Evolutionary conservation across 1,139 yeast species (phyloP), one percentile per base, ranked within the genome.

Genomic region (Hemisphaericaspora subhashii): DNA sequence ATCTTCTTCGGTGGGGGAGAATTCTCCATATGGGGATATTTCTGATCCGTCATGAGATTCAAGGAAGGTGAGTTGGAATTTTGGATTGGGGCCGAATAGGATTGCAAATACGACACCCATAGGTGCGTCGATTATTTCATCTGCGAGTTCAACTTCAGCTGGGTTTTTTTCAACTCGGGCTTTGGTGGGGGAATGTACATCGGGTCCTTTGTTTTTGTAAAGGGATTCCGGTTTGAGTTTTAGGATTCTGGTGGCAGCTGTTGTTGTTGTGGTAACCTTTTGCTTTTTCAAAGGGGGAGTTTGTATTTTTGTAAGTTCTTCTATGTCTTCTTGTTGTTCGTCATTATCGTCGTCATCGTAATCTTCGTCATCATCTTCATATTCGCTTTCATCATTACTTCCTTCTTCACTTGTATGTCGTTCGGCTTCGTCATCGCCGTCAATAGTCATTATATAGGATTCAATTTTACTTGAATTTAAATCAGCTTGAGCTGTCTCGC

Each of bases 31-130:
- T 3, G 58, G 66, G 0, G 76, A 56, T 23, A 78, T 60, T 30
- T 76, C 74, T 3, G 71, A 64, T 0, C 79, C 80, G 39, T 72
- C 79, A 45, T 72, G 79, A 31, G 61, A 48, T 43, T 63, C 68
- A 39, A 77, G 57, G 44, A 74, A 60, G 15, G 54, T 53, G 25
- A 52, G 51, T 46, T 74, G 79, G 46, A 75, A 77, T 15, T 55
- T 42, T 5, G 62, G 64, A 38, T 72, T 63, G 18, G 53, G 41
- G 2, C 82, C 80, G 55, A 77, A 77, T 28, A 76, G 44, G 4
- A 77, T 58, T 34, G 72, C 72, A 49, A 59, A 77, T 2, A 75
- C 68, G 2, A 73, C 53, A 0, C 83, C 83, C 40, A 77, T 32
- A 1, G 83, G 83, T 0, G 76, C 79, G 14, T 58, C 56, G 8